phyloP scores from a whole-genome alignment of 257 asterid genomes.

The Vinca minor region DNA sequence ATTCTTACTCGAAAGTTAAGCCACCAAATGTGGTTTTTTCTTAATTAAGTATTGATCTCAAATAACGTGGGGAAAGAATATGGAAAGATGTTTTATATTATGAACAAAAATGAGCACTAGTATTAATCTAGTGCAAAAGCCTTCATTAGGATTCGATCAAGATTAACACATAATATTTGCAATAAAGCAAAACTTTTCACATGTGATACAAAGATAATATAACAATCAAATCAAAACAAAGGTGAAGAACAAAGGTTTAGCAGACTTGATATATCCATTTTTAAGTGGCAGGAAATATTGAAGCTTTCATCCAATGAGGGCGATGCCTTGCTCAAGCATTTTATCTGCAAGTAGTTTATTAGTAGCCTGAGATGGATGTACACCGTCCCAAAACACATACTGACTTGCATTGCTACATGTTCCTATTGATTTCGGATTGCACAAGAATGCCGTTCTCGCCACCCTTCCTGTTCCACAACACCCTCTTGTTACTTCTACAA shows the following conservation, averaged over 20 bases:
- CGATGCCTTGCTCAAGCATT: conserved; percentile 58
- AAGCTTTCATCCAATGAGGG: conserved; percentile 39
- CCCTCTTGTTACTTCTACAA: conserved; percentile 60
- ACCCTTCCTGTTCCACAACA: conserved; percentile 90
- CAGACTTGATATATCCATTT: background rate
- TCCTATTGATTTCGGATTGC: conserved; percentile 69
- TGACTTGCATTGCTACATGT: conserved; percentile 68
- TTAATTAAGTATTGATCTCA: too few species aligned
- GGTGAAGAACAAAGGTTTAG: background rate
- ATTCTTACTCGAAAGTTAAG: too few species aligned
- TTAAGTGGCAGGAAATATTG: background rate
- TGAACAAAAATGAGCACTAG: too few species aligned
- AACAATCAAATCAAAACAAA: background rate
- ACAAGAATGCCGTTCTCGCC: conserved; percentile 60
- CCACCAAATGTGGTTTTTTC: too few species aligned
- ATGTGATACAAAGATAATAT: background rate
- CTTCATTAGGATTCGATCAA: background rate
- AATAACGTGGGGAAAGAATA: too few species aligned
- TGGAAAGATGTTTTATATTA: too few species aligned
- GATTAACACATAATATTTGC: background rate
- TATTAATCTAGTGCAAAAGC: too few species aligned
- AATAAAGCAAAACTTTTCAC: too few species aligned
- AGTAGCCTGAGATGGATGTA: conserved; percentile 91
- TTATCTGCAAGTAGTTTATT: conserved; percentile 65
- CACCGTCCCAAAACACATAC: conserved; percentile 92